Evolutionary conservation across 257 asterid species (phyloP).

Genomic region (Eucommia ulmoides): DNA sequence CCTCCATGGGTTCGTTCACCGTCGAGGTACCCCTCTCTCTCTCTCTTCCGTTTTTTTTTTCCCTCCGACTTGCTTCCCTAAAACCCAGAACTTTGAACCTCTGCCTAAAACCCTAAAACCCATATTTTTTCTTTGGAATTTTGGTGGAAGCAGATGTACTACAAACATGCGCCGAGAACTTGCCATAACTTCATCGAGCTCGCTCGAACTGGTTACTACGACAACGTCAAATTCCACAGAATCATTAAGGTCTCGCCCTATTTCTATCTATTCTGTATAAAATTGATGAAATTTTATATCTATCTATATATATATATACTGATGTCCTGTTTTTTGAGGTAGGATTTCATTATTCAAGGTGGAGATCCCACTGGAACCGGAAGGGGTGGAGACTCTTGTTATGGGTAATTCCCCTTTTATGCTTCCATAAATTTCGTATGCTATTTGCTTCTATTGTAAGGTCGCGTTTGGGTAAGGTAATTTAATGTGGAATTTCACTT

Average conservation of each 20-base stretch:
- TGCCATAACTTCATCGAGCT: constrained; percentile 88
- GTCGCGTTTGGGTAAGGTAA: too few species aligned
- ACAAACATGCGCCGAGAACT: constrained; percentile 87
- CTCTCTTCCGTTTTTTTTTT: not conserved
- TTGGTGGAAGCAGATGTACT: constrained; percentile 42
- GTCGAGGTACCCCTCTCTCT: constrained; percentile 32
- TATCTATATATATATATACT: not conserved
- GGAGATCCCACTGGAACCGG: constrained; percentile 99
- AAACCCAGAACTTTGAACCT: too few species aligned
- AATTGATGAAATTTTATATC: not conserved
- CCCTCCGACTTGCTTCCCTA: too few species aligned
- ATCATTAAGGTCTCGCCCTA: constrained; percentile 52
- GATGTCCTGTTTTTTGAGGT: constrained; percentile 5
- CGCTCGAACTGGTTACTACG: constrained; percentile 87
- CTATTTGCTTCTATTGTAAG: too few species aligned
- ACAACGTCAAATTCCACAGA: constrained; percentile 80
- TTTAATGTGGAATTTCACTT: too few species aligned
- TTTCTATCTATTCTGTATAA: not conserved
- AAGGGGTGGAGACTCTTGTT: constrained; percentile 92
- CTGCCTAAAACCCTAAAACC: too few species aligned
- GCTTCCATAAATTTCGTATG: too few species aligned
- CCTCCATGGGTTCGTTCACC: constrained; percentile 88
- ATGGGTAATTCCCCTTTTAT: constrained; percentile 34
- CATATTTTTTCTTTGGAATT: too few species aligned
- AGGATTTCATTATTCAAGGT: constrained; percentile 93